A percentile compares a stretch with the other conserved stretches of the same genome.
These are phyloP conservation scores for Penicillium paneum DNA, from an alignment of 2,329 filamentous ascomycete species.

Conservation along the genomic window DNA sequence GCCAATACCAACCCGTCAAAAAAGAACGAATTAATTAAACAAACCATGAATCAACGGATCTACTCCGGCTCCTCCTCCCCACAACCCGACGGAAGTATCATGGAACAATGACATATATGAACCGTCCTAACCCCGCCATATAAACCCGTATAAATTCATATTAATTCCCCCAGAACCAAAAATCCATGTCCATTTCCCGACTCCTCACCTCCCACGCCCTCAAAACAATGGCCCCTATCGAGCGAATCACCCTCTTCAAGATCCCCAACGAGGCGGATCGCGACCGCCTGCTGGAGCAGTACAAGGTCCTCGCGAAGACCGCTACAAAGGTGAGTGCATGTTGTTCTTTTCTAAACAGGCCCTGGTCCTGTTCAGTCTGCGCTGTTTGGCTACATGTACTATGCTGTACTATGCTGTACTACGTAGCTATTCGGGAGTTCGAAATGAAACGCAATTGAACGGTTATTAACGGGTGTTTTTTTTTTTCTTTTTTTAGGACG, in stretches of 20 bases:
- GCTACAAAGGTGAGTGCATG: slow-evolving; percentile 43
- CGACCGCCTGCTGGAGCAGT: slow-evolving; percentile 44
- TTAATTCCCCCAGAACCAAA: neutral
- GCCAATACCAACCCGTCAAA: neutral
- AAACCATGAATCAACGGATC: neutral
- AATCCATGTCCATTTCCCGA: neutral
- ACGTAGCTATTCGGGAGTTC: neutral
- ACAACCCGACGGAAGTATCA: slow-evolving; percentile 1
- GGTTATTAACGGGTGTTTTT: neutral
- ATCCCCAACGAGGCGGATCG: slow-evolving; percentile 48
- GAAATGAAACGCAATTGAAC: neutral
- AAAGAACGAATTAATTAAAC: neutral
- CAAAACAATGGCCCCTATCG: slow-evolving; percentile 41
- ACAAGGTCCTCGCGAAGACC: slow-evolving; percentile 43
- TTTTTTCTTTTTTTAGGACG: slow-evolving; percentile 51
- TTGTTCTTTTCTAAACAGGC: neutral
- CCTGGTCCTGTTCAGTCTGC: neutral
- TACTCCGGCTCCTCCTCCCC: neutral
- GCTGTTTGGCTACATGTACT: neutral
- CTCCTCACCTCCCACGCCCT: neutral
- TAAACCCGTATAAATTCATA: neutral
- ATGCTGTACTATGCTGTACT: neutral
- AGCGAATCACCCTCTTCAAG: slow-evolving; percentile 55
- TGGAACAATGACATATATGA: neutral
- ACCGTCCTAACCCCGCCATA: neutral